Evolutionary conservation across 148 eudicot genomes (phyloP).

Genomic region (Vaccinium vitisidaea): DNA sequence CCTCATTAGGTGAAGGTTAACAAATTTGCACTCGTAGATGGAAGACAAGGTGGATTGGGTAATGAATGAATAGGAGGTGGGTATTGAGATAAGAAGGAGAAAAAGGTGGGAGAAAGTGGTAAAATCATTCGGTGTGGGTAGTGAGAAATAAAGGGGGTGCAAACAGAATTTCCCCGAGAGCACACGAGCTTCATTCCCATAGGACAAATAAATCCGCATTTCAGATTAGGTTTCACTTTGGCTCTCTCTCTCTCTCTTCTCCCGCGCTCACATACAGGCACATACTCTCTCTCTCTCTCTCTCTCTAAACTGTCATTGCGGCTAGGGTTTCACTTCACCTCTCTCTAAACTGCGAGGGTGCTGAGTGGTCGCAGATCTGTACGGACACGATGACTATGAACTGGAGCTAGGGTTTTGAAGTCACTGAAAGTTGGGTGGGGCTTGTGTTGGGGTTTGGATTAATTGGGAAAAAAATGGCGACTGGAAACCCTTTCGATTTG

Average conservation of each 20-base stretch:
- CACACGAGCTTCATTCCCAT: neutral
- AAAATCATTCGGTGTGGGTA: no score
- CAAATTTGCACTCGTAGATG: no score
- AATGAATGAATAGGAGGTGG: no score
- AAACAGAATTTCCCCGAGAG: no score
- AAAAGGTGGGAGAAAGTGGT: no score
- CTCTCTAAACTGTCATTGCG: slow-evolving; percentile 25
- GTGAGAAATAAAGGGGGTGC: no score
- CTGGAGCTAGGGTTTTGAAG: slow-evolving; percentile 11
- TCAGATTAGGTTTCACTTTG: neutral
- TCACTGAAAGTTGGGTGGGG: slow-evolving; percentile 14
- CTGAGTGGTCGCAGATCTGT: slow-evolving; percentile 11
- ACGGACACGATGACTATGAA: slow-evolving; percentile 9
- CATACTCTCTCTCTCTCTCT: neutral
- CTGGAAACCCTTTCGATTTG: slow-evolving; percentile 76
- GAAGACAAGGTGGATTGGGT: no score
- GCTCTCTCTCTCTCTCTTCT: neutral
- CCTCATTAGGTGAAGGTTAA: no score
- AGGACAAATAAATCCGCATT: neutral
- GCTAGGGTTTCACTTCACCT: slow-evolving; percentile 41
- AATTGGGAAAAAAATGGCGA: slow-evolving; percentile 41
- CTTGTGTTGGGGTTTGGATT: neutral
- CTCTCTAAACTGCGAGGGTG: neutral
- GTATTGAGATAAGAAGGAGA: no score
- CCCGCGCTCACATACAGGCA: neutral